A percentile compares a stretch with the other conserved stretches of the same genome.
Conservation (phyloP, 108 stramenopile species). For the Nitzschia inconspicua region DNA sequence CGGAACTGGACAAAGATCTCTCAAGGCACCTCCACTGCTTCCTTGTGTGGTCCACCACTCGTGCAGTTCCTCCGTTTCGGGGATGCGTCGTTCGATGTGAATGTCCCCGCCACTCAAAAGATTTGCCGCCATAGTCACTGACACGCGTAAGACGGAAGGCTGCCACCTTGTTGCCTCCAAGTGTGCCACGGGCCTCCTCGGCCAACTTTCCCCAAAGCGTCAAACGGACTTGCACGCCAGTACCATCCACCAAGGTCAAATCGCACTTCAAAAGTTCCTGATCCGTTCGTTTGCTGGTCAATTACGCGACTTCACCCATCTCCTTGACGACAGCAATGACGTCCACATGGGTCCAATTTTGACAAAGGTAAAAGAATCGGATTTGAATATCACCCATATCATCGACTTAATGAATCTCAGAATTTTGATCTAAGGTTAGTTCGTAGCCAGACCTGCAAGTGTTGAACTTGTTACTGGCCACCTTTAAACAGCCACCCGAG, state of each 20-base stretch:
- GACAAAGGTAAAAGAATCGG: conserved; percentile 60
- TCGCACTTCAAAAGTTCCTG: conserved; percentile 90
- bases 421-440: conserved; percentile 91
- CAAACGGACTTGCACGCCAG: conserved; percentile 77
- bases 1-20: conserved; percentile 59
- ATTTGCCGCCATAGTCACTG: conserved; percentile 83
- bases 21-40: conserved; percentile 37
- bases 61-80: conserved; percentile 52
- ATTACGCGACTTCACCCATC: conserved; percentile 51
- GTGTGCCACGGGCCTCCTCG: conserved; percentile 32
- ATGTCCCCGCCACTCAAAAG: conserved; percentile 49
- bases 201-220: conserved; percentile 86
- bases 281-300: conserved; percentile 80
- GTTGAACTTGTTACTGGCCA: conserved; percentile 92
- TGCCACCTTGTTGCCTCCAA: conserved; percentile 69
- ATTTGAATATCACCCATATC: conserved; percentile 73
- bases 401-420: conserved; percentile 74
- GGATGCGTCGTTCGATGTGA: conserved; percentile 46
- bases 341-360: conserved; percentile 79
- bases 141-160: conserved; percentile 87
- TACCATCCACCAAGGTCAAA: conserved; percentile 86
- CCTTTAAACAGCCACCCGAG: conserved; percentile 89
- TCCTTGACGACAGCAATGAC: conserved; percentile 84
- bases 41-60: conserved; percentile 66
- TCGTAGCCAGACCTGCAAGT: conserved; percentile 88